Evolutionary conservation across 495 filamentous ascomycete genomes (phyloP), one percentile per base, ranked within the genome.

Genomic region (Aspergillus egyptiacus): DNA sequence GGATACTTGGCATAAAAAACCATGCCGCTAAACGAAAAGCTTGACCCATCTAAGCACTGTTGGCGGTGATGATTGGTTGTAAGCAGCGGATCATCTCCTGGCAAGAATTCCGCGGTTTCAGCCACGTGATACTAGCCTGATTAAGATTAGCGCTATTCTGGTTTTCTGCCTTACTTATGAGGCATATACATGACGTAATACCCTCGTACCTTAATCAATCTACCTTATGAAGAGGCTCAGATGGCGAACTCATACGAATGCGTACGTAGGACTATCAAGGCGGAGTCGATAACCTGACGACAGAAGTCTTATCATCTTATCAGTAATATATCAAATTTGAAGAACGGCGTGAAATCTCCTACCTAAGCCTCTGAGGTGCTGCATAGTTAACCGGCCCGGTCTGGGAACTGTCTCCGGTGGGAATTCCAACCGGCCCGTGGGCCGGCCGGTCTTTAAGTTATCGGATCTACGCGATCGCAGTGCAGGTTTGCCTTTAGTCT

Each of bases 301-400:
- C n/a, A n/a, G n/a, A n/a, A n/a, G n/a, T n/a, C n/a, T n/a, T n/a
- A n/a, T n/a, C n/a, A n/a, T n/a, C n/a, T n/a, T n/a, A n/a, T n/a
- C n/a, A n/a, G n/a, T n/a, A n/a, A n/a, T n/a, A n/a, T n/a, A n/a
- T n/a, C n/a, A n/a, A n/a, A n/a, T n/a, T n/a, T n/a, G n/a, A n/a
- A n/a, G n/a, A n/a, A n/a, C n/a, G n/a, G n/a, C n/a, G n/a, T n/a
- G n/a, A n/a, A n/a, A n/a, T n/a, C n/a, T n/a, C n/a, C n/a, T n/a
- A n/a, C n/a, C n/a, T n/a, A 9, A 33, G 11, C 15, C 31, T 13
- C 15, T 33, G 11, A 14, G 11, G 10, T 33, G 31, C 3, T 33
- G 31, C 2, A 13, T n/a, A 38, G 22, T 44, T 23, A 20, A 50
- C 52, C 56, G 56, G 56, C 40, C 56, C 56, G 56, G 56, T 59